Conservation (phyloP, 495 filamentous ascomycete genomes). For the Thozetella sp. region DNA sequence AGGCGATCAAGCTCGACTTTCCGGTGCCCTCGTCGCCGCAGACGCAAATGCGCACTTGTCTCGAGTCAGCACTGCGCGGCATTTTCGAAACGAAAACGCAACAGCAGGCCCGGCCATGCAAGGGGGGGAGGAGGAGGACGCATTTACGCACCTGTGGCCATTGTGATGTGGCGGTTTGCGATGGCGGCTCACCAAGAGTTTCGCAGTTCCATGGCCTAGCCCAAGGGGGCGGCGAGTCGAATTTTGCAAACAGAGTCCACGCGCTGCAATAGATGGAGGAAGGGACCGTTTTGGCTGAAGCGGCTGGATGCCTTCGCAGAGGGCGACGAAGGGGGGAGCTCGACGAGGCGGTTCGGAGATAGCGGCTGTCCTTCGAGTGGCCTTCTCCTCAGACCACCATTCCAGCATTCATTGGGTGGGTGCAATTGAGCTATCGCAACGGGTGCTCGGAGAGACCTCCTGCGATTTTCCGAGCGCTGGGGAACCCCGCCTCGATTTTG, state of each 20-base stretch:
- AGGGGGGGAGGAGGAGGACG: background rate
- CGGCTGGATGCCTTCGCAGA: too few species aligned
- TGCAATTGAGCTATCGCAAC: background rate
- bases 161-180: background rate
- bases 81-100: background rate
- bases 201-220: background rate
- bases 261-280: too few species aligned
- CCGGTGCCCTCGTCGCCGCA: conserved; percentile 89
- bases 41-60: conserved; percentile 85
- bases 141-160: conserved; percentile 1
- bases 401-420: background rate
- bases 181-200: background rate
- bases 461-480: conserved; percentile 3
- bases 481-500: background rate
- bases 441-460: background rate
- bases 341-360: background rate
- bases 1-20: conserved; percentile 73
- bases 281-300: too few species aligned
- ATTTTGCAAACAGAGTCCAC: too few species aligned
- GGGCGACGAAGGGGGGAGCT: background rate
- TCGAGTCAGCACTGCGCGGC: conserved; percentile 8
- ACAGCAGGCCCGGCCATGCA: background rate
- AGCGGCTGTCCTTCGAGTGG: background rate
- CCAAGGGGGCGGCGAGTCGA: background rate
- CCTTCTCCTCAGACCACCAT: background rate